Base-by-base conservation (phyloP, 2,329 filamentous ascomycete genomes). In the Hymenoscyphus repandus region DNA sequence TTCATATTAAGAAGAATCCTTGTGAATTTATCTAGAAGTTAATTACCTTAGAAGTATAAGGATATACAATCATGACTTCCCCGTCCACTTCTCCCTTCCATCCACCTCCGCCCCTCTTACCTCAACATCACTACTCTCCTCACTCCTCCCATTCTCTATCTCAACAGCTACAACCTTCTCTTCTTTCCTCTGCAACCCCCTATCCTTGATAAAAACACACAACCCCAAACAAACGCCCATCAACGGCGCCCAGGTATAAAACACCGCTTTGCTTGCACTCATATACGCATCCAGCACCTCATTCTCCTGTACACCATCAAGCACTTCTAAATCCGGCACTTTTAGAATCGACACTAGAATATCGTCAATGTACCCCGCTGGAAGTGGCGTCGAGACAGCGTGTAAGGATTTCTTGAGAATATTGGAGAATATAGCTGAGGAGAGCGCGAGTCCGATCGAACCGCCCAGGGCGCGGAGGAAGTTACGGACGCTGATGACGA, bases 401-500 rank as follows among this genome's bases (percentile, higher is more conserved):
- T 56, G 46, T 1, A 63, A 40, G 6, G 50, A 50, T 10, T 52
- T 51, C n/a, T 58, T 57, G n/a, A 66, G 33, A 61, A 68, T 51
- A 60, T 67, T 63, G 1, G 62, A 64, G 17, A 77, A 64, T 1
- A 82, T 67, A 2, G 78, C 77, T 1, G 78, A 78, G 0, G 76
- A 78, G 7, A 83, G 67, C 0, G 79, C 79, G 0, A 85, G 71
- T 0, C 81, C 80, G 12, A 75, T 70, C 1, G 80, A 71, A 20
- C 80, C 81, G 9, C 82, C 81, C 3, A 80, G 68, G 42, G 74
- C 77, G 6, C 82, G 75, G 53, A 83, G 72, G 61, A 85, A 85
- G 57, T 85, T 85, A 1, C 82, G 72, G 46, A 77, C 76, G 2
- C 78, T 79, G 33, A 83, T 84, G 17, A 83, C 75, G 1, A 85